These are phyloP conservation scores for Rhizopogon sp. DNA, from an alignment of 768 basidiomycete genomes.

Conservation along the genomic window DNA sequence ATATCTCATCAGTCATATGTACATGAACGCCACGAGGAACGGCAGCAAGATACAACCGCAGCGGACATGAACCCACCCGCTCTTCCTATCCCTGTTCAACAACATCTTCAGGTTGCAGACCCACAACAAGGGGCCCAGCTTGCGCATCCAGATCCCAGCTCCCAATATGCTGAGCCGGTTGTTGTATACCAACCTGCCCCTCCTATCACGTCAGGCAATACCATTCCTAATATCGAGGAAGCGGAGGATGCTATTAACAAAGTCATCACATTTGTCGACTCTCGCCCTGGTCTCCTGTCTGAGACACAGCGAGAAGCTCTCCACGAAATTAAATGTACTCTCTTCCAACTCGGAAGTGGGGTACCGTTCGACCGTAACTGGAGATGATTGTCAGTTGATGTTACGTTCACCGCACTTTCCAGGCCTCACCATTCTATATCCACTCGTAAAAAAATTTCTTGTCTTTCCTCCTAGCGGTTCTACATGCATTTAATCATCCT, in stretches of 20 bases:
- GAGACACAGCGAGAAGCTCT: conserved; percentile 37
- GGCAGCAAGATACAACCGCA: conserved; percentile 21
- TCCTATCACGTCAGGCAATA: conserved; percentile 26
- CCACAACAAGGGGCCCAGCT: conserved; percentile 25
- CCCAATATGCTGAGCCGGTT: conserved; percentile 22
- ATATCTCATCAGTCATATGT: conserved; percentile 25
- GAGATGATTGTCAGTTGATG: conserved; percentile 14
- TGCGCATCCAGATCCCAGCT: conserved; percentile 18
- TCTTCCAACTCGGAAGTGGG: conserved; percentile 44
- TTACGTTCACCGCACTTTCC: neutral
- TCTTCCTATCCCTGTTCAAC: conserved; percentile 24
- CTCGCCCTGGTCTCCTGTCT: conserved; percentile 27
- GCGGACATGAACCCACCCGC: conserved; percentile 21
- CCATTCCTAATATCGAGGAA: conserved; percentile 38
- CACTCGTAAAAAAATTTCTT: conserved; percentile 12
- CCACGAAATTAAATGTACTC: conserved; percentile 42
- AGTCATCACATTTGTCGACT: conserved; percentile 49
- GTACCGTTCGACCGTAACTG: conserved; percentile 30
- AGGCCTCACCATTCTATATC: neutral
- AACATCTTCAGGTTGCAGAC: conserved; percentile 20
- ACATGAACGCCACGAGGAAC: conserved; percentile 17
- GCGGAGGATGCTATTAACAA: conserved; percentile 52
- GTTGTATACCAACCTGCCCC: conserved; percentile 29
- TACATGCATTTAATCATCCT: conserved; percentile 16
- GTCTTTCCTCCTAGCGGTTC: conserved; percentile 10